Evolutionary conservation across 257 asterid species (phyloP), one percentile per base, ranked within the genome.

Genomic region (Petunia secreta): DNA sequence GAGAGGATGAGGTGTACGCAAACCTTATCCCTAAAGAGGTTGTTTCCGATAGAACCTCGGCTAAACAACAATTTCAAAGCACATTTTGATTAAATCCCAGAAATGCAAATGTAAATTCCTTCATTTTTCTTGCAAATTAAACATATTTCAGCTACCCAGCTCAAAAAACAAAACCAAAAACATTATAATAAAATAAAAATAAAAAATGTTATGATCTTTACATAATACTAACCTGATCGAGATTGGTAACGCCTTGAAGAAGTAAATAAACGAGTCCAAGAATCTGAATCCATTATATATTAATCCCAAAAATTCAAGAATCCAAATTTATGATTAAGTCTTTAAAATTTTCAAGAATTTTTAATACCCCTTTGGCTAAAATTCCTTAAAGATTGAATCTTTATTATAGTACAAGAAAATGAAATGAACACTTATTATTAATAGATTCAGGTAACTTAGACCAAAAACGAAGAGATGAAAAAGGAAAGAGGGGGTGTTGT

Each of bases 281-380:
- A 89, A 85, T 91, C 94, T 38, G 97, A 88, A 79, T 94, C 94
- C 98, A 94, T 92, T 77, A 37, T 60, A 53, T 36, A 16, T 54
- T 10, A 50, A 14, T 67, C 11, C 6, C 37, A 53, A 55, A 75
- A 37, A 43, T 65, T 14, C 5, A 63, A 14, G 58, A 25, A 25
- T 25, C 25, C 10, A 9, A 5, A 8, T 7, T 6, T n/a, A 59
- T 39, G 34, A 63, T 69, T 50, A 37, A 48, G 44, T 82, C 41
- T 34, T 52, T 52, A 25, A 16, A 60, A 73, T 77, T 38, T 63
- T 67, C 48, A 9, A 37, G 66, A 78, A 58, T 54, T 57, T 38
- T 3, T 55, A 54, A 3, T 64, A 40, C 13, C 63, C 53, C 54
- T 48, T 60, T 54, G 15, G 52, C 52, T 59, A 38, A 77, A 55